Evolutionary conservation across 176 grass and related monocot species (phyloP).

Genomic region (Elaeis guineensis): DNA sequence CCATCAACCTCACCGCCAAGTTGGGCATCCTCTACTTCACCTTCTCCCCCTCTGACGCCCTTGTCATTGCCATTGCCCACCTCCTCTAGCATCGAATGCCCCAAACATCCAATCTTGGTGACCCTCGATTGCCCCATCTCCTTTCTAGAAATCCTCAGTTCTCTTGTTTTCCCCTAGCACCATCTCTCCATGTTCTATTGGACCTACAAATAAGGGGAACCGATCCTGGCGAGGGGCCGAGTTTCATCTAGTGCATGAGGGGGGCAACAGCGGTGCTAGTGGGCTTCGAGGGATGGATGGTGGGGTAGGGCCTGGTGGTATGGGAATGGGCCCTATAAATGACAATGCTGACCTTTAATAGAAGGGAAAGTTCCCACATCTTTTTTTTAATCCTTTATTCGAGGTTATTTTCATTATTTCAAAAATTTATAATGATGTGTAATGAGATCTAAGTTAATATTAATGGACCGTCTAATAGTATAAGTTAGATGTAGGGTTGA

Average conservation of each 20-base stretch:
- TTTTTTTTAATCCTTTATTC: no score
- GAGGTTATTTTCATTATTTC: no score
- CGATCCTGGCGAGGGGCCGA: slow-evolving; percentile 41
- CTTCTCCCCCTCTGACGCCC: slow-evolving; percentile 42
- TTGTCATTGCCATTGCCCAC: slow-evolving; percentile 27
- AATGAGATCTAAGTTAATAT: no score
- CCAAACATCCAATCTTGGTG: neutral
- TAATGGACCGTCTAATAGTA: no score
- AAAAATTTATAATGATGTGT: no score
- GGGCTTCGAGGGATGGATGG: slow-evolving; percentile 37
- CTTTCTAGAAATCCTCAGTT: slow-evolving; percentile 30
- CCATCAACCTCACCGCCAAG: slow-evolving; percentile 35
- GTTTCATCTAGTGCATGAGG: slow-evolving; percentile 52
- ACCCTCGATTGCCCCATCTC: slow-evolving; percentile 12
- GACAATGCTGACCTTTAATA: no score
- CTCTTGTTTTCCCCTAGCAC: slow-evolving; percentile 32
- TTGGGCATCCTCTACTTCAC: slow-evolving; percentile 31
- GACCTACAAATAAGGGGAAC: slow-evolving; percentile 26
- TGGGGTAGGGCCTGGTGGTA: slow-evolving; percentile 31
- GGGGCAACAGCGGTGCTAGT: slow-evolving; percentile 24
- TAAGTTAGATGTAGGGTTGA: no score
- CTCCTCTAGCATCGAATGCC: slow-evolving; percentile 32
- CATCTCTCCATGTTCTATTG: slow-evolving; percentile 33
- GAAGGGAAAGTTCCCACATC: no score
- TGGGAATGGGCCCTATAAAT: slow-evolving; percentile 61